Evolutionary conservation across 768 basidiomycete genomes (phyloP), one percentile per base, ranked within the genome.

Genomic region (Hygrophorus russula): DNA sequence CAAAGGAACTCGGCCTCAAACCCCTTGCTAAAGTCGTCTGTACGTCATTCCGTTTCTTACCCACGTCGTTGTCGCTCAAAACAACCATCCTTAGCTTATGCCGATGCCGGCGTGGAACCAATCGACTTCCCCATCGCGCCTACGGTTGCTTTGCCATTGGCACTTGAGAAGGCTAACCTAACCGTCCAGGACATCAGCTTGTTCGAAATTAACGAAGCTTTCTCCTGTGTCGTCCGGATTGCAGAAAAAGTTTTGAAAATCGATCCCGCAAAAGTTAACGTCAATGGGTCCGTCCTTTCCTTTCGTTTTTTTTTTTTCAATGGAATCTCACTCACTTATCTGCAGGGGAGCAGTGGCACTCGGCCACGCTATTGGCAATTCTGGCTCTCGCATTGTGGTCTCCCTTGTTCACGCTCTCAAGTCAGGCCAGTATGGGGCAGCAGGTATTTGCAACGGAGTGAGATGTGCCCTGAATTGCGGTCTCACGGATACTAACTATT

Each of bases 121-220:
- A 84, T 97, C 51, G 90, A 98, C 64, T 99, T 99, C 79, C 94
- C 96, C 33, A 73, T 78, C 52, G 96, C 96, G 17, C 96, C 96
- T 10, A 87, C 94, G 5, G 71, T 87, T 49, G 94, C 94, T 19
- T 64, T 99, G 31, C 96, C 96, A 15, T 63, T 76, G 46, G 96
- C 96, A 10, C 68, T 99, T 47, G 66, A 91, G 68, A 81, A 74
- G 56, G 96, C 94, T 15, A 86, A 86, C 53, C 69, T 98, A 45
- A 77, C 78, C 14, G 57, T 79, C 38, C 70, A 84, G 35, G 90
- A 99, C 55, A 89, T 99, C 50, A 73, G 91, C 36, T 72, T 84
- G 39, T 99, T 90, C 59, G 96, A 99, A 63, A 77, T 98, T 61
- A 99, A 99, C 61, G 94, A 99, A 63, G 94, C 94, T 19, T 99